phyloP scores from a whole-genome alignment of 495 filamentous ascomycete genomes.

The Aspergillus steynii region DNA sequence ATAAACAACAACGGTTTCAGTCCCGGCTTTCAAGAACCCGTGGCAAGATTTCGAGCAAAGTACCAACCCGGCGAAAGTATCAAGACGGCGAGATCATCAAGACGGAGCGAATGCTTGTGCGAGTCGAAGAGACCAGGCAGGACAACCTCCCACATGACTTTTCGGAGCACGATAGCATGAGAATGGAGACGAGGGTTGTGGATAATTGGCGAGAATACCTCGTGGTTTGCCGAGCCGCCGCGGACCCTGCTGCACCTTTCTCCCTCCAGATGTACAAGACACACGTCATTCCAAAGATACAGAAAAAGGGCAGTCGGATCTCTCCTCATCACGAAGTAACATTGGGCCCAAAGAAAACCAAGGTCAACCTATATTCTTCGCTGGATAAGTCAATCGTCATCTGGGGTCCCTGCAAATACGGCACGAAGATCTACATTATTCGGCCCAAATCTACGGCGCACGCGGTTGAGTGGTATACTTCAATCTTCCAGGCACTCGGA shows the following conservation, averaged over 20 bases:
- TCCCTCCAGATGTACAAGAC: constrained; percentile 69
- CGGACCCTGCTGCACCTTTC: constrained; percentile 55
- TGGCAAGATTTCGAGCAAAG: constrained; percentile 38
- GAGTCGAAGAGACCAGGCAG: constrained; percentile 58
- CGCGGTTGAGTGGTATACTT: constrained; percentile 76
- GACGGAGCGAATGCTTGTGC: constrained; percentile 73
- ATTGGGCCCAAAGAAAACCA: constrained; percentile 53
- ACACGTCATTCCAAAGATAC: constrained; percentile 64
- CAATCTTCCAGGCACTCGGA: constrained; percentile 62
- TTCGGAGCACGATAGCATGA: constrained; percentile 64
- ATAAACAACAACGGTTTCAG: constrained; percentile 39
- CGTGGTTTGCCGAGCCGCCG: constrained; percentile 64
- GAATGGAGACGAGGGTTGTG: constrained; percentile 57
- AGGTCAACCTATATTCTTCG: constrained; percentile 69
- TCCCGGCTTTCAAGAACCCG: constrained; percentile 41
- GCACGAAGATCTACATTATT: constrained; percentile 67
- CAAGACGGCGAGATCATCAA: constrained; percentile 68
- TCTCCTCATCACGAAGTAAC: constrained; percentile 57
- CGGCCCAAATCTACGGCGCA: constrained; percentile 64
- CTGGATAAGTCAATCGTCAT: constrained; percentile 73
- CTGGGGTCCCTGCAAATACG: constrained; percentile 57
- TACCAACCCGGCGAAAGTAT: constrained; percentile 39
- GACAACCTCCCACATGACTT: constrained; percentile 59
- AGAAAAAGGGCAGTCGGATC: constrained; percentile 49
- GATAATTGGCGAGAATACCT: constrained; percentile 75